A percentile compares a stretch with the other conserved stretches of the same genome.
Conservation (phyloP, 352 stramenopile genomes). For the Globisporangium lucens region DNA sequence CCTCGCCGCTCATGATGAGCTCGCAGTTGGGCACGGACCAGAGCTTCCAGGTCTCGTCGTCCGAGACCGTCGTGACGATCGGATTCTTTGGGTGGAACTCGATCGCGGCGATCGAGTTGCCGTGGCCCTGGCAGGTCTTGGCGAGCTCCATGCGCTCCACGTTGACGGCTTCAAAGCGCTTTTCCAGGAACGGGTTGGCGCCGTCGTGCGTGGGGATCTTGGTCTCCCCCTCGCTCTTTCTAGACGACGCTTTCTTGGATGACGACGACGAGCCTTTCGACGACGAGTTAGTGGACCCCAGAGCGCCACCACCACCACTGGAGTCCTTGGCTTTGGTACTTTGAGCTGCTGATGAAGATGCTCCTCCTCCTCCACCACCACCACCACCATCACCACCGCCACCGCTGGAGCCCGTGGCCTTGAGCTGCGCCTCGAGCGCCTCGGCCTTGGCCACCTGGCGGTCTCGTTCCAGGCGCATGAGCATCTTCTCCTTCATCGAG, state of each 20-base stretch:
- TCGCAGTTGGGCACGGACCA: constrained; percentile 92
- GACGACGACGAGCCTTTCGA: constrained; percentile 22
- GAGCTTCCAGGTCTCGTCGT: constrained; percentile 95
- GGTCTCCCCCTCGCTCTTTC: constrained; percentile 38
- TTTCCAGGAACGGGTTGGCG: constrained; percentile 71
- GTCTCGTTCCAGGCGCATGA: constrained; percentile 93
- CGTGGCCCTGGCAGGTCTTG: constrained; percentile 90
- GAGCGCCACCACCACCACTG: constrained; percentile 2
- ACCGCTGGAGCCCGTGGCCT: constrained; percentile 27
- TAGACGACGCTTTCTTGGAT: constrained; percentile 17
- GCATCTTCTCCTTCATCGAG: constrained; percentile 97
- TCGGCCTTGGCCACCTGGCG: constrained; percentile 86
- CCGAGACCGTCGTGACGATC: constrained; percentile 90
- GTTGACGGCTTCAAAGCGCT: constrained; percentile 65
- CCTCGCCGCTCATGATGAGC: constrained; percentile 94
- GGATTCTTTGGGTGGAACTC: constrained; percentile 93
- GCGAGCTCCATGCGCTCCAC: constrained; percentile 70
- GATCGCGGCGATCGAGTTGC: constrained; percentile 86
- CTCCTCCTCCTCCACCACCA: no score
- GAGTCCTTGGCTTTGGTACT: constrained; percentile 12
- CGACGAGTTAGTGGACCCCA: constrained; percentile 8
- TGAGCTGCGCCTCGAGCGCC: constrained; percentile 87
- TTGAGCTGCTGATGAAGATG: not conserved
- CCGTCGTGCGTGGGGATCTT: constrained; percentile 65
- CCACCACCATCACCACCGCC: not conserved